phyloP scores from a whole-genome alignment of 1,284 basidiomycete species.

The Phylloporus sp. region DNA sequence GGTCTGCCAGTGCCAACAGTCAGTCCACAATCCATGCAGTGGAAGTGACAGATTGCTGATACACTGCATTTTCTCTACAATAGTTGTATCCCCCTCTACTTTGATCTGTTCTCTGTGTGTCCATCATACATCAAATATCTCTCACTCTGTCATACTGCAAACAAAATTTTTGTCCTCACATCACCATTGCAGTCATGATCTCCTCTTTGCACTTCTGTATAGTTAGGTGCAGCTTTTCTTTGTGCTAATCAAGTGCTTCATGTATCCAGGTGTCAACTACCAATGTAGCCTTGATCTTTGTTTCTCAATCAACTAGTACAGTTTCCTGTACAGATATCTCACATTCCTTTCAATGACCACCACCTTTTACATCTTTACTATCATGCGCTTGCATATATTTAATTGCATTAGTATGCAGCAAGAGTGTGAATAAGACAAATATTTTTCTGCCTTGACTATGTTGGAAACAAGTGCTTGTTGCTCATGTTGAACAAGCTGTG shows the following conservation, averaged over 20 bases:
- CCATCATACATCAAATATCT: too few species aligned
- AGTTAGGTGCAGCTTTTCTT: slow-evolving; percentile 32
- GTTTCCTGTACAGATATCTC: slow-evolving; percentile 71
- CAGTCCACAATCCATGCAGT: too few species aligned
- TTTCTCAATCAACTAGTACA: slow-evolving; percentile 62
- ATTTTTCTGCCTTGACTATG: slow-evolving; percentile 80
- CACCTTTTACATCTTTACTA: slow-evolving; percentile 69
- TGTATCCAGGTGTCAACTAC: slow-evolving; percentile 63
- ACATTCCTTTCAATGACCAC: slow-evolving; percentile 63
- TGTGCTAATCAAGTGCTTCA: slow-evolving; percentile 55
- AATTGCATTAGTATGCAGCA: slow-evolving; percentile 5
- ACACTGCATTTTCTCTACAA: too few species aligned
- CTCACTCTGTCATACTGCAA: slow-evolving; percentile 71
- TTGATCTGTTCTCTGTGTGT: too few species aligned
- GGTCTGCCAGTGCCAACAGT: too few species aligned
- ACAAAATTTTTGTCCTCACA: slow-evolving; percentile 78
- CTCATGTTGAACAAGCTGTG: slow-evolving; percentile 80
- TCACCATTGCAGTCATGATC: slow-evolving; percentile 68
- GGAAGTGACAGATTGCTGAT: too few species aligned
- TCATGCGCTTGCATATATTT: slow-evolving; percentile 55
- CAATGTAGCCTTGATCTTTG: slow-evolving; percentile 51
- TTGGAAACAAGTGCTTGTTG: slow-evolving; percentile 77
- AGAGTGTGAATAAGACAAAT: slow-evolving; percentile 50
- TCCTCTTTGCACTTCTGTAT: slow-evolving; percentile 75
- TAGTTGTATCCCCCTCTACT: too few species aligned